These are phyloP conservation scores for Nematocida sp. DNA, from an alignment of 371 early-diverging fungal genomes.

Conservation along the genomic window DNA sequence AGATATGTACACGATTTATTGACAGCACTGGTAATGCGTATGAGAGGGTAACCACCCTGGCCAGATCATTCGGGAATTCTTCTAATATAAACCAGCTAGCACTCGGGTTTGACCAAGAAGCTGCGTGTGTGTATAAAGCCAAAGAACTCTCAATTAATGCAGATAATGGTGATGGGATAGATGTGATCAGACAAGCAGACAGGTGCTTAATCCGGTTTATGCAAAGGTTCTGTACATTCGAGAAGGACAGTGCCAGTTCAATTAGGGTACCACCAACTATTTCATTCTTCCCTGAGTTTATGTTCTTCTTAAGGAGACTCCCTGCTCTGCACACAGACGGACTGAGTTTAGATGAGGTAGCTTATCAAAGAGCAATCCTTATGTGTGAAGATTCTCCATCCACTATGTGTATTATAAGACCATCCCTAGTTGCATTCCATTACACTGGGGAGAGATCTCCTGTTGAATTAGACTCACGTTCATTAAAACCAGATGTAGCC, in stretches of 20 bases:
- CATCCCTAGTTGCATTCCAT: slow-evolving; percentile 85
- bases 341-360: slow-evolving; percentile 95
- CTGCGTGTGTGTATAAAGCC: slow-evolving; percentile 93
- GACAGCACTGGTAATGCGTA: slow-evolving; percentile 60
- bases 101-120: slow-evolving; percentile 94
- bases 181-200: slow-evolving; percentile 95
- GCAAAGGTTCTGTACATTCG: slow-evolving; percentile 88
- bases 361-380: slow-evolving; percentile 78
- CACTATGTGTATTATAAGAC: slow-evolving; percentile 88
- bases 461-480: slow-evolving; percentile 89
- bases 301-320: slow-evolving; percentile 94
- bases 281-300: slow-evolving; percentile 96
- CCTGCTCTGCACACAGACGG: slow-evolving; percentile 98
- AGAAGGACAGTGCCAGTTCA: slow-evolving; percentile 85
- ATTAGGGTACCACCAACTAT: slow-evolving; percentile 88
- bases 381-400: slow-evolving; percentile 59
- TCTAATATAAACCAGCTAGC: slow-evolving; percentile 74
- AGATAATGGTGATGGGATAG: slow-evolving; percentile 91
- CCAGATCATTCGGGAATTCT: slow-evolving; percentile 62
- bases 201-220: slow-evolving; percentile 94
- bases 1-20: slow-evolving; percentile 68
- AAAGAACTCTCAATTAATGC: slow-evolving; percentile 93
- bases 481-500: slow-evolving; percentile 87
- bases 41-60: slow-evolving; percentile 67
- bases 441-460: slow-evolving; percentile 84